Conservation (phyloP, 768 basidiomycete species). For the Scleroderma bovista region DNA sequence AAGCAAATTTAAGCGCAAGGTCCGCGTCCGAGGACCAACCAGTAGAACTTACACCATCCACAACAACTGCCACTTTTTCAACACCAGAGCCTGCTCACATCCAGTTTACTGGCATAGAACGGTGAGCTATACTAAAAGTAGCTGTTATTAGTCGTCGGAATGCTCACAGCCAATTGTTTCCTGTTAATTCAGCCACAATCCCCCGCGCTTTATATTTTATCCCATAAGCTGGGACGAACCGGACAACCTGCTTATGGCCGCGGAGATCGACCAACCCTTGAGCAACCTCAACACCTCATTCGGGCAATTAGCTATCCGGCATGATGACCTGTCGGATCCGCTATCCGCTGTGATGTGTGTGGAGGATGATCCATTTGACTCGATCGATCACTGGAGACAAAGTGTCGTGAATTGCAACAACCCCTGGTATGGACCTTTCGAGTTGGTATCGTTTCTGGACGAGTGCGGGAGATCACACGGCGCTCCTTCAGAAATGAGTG, state of each 20-base stretch:
- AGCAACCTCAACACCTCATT: background rate
- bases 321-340: constrained; percentile 35
- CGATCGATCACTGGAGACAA: constrained; percentile 20
- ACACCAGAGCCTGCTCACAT: constrained; percentile 15
- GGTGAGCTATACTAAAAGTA: constrained; percentile 1
- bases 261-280: constrained; percentile 42
- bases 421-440: constrained; percentile 8
- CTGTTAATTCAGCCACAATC: constrained; percentile 7
- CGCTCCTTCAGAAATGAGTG: background rate
- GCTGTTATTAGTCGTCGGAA: background rate
- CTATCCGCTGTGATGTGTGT: constrained; percentile 15
- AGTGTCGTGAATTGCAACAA: constrained; percentile 7
- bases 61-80: constrained; percentile 26
- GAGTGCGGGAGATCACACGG: background rate
- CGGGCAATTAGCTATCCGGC: background rate
- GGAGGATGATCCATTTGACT: constrained; percentile 19
- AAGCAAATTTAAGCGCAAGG: background rate
- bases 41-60: constrained; percentile 17
- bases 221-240: constrained; percentile 21
- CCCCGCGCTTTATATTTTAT: constrained; percentile 22
- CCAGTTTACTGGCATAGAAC: constrained; percentile 12
- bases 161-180: background rate
- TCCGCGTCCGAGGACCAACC: background rate
- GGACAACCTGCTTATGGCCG: constrained; percentile 23
- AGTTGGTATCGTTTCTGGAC: constrained; percentile 4